Conservation (phyloP, 2,329 filamentous ascomycete genomes). For the Pestalotiopsis sp. region DNA sequence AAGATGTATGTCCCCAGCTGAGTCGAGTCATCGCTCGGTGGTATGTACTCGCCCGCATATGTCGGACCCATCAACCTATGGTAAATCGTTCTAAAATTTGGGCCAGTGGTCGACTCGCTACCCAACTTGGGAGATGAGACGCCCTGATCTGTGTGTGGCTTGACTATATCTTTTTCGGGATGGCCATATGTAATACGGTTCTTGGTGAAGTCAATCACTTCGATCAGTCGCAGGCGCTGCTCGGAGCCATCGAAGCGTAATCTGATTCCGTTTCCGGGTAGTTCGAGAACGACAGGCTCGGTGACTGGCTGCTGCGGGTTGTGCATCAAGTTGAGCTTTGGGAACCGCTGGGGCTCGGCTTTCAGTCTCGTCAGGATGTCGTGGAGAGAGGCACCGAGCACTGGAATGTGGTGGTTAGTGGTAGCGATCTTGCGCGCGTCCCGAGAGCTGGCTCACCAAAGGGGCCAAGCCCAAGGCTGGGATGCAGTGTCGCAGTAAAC, state of each 20-base stretch:
- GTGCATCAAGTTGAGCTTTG: slow-evolving; percentile 81
- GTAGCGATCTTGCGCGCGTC: not conserved
- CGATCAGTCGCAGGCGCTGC: slow-evolving; percentile 87
- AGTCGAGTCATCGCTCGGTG: slow-evolving; percentile 56
- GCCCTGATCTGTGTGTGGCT: slow-evolving; percentile 47
- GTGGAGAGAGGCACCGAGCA: slow-evolving; percentile 88
- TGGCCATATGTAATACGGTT: slow-evolving; percentile 82
- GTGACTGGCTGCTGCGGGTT: slow-evolving; percentile 74
- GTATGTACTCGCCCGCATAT: slow-evolving; percentile 89
- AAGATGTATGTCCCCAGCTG: slow-evolving; percentile 79
- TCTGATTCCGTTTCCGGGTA: slow-evolving; percentile 85
- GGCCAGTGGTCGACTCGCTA: slow-evolving; percentile 53
- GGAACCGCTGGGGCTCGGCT: slow-evolving; percentile 80
- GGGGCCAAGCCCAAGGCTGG: slow-evolving; percentile 33
- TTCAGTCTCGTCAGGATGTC: slow-evolving; percentile 87
- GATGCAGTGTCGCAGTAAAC: slow-evolving; percentile 34
- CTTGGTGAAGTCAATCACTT: slow-evolving; percentile 88
- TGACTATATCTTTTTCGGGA: slow-evolving; percentile 67
- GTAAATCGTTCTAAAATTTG: slow-evolving; percentile 87
- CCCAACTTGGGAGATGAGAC: slow-evolving; percentile 28
- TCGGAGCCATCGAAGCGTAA: slow-evolving; percentile 93
- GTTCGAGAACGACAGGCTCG: slow-evolving; percentile 72
- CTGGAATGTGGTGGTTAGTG: slow-evolving; percentile 45
- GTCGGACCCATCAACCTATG: slow-evolving; percentile 91
- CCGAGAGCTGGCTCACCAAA: slow-evolving; percentile 25